A percentile compares a stretch with the other conserved stretches of the same genome.
These are phyloP conservation scores for Pseudogymnoascus sp. DNA, from an alignment of 2,329 filamentous ascomycete species.

Conservation along the genomic window DNA sequence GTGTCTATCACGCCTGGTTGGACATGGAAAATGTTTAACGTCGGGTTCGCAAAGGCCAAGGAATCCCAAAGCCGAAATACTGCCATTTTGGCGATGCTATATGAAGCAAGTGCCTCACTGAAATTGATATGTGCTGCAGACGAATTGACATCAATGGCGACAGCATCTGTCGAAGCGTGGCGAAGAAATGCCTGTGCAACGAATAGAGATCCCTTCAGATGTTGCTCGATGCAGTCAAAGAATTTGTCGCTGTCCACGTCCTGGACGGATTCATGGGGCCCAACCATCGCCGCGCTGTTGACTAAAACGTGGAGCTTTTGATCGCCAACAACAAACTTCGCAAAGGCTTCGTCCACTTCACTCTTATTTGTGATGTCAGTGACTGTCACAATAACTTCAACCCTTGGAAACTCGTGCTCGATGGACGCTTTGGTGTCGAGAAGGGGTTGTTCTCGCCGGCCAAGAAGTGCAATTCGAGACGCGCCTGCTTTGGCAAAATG, in stretches of 20 bases:
- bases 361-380: conserved; percentile 28
- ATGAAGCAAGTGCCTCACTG: conserved; percentile 19
- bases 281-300: conserved; percentile 30
- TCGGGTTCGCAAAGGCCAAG: conserved; percentile 22
- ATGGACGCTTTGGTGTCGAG: conserved; percentile 31
- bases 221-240: conserved; percentile 27
- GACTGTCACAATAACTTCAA: conserved; percentile 28
- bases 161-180: conserved; percentile 26
- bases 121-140: conserved; percentile 29
- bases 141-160: conserved; percentile 31
- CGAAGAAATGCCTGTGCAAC: conserved; percentile 31
- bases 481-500: conserved; percentile 38
- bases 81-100: conserved; percentile 26
- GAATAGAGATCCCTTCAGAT: conserved; percentile 29
- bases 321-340: conserved; percentile 22
- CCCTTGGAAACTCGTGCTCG: conserved; percentile 28
- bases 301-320: conserved; percentile 34
- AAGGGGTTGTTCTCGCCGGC: conserved; percentile 31
- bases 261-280: conserved; percentile 23
- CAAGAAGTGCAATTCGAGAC: conserved; percentile 35
- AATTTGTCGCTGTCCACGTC: conserved; percentile 28
- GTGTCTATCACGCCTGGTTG: conserved; percentile 28
- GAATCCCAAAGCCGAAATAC: conserved; percentile 27
- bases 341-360: conserved; percentile 29
- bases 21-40: conserved; percentile 27